Evolutionary conservation across 2,329 filamentous ascomycete genomes (phyloP).

Genomic region (Elsinoe batatas): DNA sequence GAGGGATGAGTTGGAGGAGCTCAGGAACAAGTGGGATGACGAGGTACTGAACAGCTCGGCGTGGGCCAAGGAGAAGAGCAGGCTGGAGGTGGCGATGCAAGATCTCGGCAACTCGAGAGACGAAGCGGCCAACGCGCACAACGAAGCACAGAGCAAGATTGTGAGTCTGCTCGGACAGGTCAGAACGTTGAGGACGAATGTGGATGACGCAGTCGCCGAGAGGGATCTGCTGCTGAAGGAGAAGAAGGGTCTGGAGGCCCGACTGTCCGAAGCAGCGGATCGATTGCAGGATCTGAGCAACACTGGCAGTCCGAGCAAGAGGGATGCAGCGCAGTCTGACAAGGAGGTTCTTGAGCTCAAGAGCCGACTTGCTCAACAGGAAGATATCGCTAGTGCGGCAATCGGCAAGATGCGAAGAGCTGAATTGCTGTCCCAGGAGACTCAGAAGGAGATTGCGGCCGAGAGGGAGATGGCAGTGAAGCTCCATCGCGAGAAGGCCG

Average conservation of each 20-base stretch:
- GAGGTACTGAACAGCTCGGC: conserved; percentile 96
- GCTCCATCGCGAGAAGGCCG: conserved; percentile 81
- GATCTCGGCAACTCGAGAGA: conserved; percentile 87
- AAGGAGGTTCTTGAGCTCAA: conserved; percentile 84
- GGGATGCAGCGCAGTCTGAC: conserved; percentile 81
- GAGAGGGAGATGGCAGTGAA: conserved; percentile 75
- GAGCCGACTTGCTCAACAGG: conserved; percentile 77
- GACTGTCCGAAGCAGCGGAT: conserved; percentile 76
- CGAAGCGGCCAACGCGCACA: conserved; percentile 85
- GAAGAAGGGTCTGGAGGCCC: conserved; percentile 78
- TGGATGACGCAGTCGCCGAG: conserved; percentile 79
- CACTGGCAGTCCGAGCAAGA: conserved; percentile 73
- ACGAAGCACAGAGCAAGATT: conserved; percentile 88
- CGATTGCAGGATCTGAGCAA: conserved; percentile 74
- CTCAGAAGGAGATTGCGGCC: conserved; percentile 81
- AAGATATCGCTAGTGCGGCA: conserved; percentile 83
- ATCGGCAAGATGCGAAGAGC: conserved; percentile 96
- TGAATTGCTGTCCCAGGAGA: conserved; percentile 75
- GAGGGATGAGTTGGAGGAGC: conserved; percentile 90
- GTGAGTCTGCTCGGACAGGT: conserved; percentile 86
- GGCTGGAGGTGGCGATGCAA: conserved; percentile 78
- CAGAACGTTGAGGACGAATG: conserved; percentile 66
- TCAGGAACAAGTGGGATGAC: conserved; percentile 95
- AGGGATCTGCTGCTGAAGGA: conserved; percentile 77
- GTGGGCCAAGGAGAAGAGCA: conserved; percentile 95